Percentiles rank a stretch among this genome's conserved stretches.
These are phyloP conservation scores for Fusarium haematococcum DNA, from an alignment of 2,329 filamentous ascomycete species.

Conservation along the genomic window DNA sequence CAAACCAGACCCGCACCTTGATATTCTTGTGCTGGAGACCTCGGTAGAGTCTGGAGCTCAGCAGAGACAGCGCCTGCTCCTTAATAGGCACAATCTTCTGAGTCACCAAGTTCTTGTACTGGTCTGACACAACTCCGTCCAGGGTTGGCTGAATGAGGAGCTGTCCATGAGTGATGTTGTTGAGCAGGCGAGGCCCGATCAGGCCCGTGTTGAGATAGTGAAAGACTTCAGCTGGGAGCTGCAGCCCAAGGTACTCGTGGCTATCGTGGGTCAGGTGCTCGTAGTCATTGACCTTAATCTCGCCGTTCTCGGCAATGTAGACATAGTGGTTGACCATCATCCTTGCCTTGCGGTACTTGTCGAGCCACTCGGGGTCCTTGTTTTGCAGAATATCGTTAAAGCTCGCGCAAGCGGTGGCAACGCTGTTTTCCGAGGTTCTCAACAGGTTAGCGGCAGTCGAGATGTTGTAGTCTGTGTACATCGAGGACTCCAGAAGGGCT, in stretches of 20 bases:
- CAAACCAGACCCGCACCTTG: slow-evolving; percentile 86
- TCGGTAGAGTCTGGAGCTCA: slow-evolving; percentile 83
- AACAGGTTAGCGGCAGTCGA: slow-evolving; percentile 84
- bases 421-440: slow-evolving; percentile 73
- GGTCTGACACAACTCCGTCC: slow-evolving; percentile 81
- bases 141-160: slow-evolving; percentile 85
- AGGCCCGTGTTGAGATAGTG: slow-evolving; percentile 89
- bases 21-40: slow-evolving; percentile 87
- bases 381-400: slow-evolving; percentile 83
- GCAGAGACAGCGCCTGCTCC: slow-evolving; percentile 80
- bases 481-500: slow-evolving; percentile 71
- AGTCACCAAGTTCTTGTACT: slow-evolving; percentile 84
- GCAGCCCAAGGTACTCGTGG: slow-evolving; percentile 90
- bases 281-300: slow-evolving; percentile 78
- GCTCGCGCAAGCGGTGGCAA: slow-evolving; percentile 78
- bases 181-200: slow-evolving; percentile 81
- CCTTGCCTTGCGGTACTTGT: slow-evolving; percentile 87
- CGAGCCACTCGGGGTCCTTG: slow-evolving; percentile 80
- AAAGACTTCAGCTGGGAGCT: slow-evolving; percentile 89
- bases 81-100: slow-evolving; percentile 79
- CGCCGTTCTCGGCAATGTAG: slow-evolving; percentile 81
- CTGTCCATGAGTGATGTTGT: slow-evolving; percentile 84
- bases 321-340: slow-evolving; percentile 91
- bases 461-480: slow-evolving; percentile 70
- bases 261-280: slow-evolving; percentile 84